A percentile compares a stretch with the other conserved stretches of the same genome.
phyloP scores from a whole-genome alignment of 2,329 filamentous ascomycete species.

The Fusarium sp. region DNA sequence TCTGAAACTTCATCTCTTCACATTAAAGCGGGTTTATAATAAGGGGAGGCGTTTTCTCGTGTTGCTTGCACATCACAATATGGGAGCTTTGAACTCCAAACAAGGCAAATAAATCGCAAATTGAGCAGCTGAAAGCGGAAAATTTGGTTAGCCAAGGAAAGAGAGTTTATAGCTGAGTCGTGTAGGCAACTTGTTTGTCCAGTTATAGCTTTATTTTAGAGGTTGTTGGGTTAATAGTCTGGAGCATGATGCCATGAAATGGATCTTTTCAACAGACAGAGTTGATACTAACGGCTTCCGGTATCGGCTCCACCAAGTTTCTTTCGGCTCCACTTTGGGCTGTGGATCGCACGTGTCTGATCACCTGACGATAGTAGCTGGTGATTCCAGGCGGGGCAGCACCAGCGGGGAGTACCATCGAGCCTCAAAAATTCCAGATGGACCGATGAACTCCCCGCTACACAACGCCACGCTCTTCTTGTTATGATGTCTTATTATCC shows the following conservation, averaged over 20 bases:
- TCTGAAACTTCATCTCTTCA: constrained; percentile 32
- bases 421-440: background rate
- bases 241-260: constrained; percentile 8
- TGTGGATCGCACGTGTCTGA: background rate
- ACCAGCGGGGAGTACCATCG: background rate
- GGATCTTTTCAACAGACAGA: background rate
- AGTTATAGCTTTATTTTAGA: background rate
- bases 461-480: background rate
- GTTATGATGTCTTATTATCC: background rate
- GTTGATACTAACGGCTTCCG: constrained; percentile 12
- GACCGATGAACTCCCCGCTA: constrained; percentile 19
- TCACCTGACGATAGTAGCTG: background rate
- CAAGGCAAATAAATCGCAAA: background rate
- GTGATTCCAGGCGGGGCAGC: background rate
- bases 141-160: constrained; percentile 1
- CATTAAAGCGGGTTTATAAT: constrained; percentile 14
- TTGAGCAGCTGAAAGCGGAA: background rate
- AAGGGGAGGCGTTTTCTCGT: constrained; percentile 21
- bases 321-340: background rate
- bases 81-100: background rate
- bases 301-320: background rate
- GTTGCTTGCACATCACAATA: constrained; percentile 34
- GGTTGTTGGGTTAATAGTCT: constrained; percentile 2
- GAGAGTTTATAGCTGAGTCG: constrained; percentile 15
- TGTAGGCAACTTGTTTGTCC: background rate